Conservation (phyloP, 129 eudicot species). For the Escallonia herrerae region DNA sequence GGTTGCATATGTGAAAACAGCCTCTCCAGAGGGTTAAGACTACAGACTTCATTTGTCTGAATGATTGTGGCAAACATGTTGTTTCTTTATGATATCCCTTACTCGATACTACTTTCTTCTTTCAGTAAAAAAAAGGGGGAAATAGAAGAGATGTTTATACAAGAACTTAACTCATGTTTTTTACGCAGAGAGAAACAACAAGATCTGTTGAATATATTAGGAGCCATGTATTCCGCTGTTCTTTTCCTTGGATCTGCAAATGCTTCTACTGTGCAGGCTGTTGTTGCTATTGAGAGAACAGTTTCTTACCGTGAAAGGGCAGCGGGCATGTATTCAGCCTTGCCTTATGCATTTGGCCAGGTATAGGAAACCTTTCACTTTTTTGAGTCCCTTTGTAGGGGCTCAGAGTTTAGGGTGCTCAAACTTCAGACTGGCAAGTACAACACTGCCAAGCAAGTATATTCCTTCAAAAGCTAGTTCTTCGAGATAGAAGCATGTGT, state of each 20-base stretch:
- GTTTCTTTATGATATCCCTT: too few species aligned
- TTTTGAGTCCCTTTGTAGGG: too few species aligned
- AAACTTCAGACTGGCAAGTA: not conserved
- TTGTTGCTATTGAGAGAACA: constrained; percentile 50
- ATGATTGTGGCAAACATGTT: too few species aligned
- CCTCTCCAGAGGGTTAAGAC: too few species aligned
- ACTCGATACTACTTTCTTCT: not conserved
- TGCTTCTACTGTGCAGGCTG: constrained; percentile 42
- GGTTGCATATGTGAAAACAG: too few species aligned
- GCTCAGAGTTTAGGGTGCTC: not conserved
- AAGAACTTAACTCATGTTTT: not conserved
- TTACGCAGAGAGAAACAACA: constrained; percentile 36
- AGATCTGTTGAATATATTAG: constrained; percentile 41
- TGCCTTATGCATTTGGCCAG: constrained; percentile 65
- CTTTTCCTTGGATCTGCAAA: constrained; percentile 56
- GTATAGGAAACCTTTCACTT: constrained; percentile 13
- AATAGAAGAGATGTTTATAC: not conserved
- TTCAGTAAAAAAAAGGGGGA: not conserved
- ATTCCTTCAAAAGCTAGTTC: not conserved
- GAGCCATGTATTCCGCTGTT: constrained; percentile 51
- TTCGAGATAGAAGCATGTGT: not conserved
- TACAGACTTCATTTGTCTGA: too few species aligned
- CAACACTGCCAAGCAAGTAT: not conserved
- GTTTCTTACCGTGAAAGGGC: constrained; percentile 62
- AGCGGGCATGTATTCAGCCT: constrained; percentile 62